Base-by-base conservation (phyloP, 345 rosid genomes). In the Salix suchowensis region DNA sequence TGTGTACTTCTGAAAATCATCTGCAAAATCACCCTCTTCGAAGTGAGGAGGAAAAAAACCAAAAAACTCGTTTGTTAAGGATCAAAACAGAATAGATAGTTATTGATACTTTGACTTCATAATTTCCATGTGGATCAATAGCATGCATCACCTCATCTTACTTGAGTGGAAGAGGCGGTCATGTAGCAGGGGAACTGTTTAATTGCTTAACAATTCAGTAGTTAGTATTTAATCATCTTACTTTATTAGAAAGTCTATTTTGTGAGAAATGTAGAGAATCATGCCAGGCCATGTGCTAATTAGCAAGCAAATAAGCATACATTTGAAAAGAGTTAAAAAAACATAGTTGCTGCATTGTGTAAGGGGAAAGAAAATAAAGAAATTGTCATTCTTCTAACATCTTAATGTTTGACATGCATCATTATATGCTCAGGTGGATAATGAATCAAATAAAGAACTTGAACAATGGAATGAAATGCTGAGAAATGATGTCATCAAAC, bases 381-480 rank as follows among this genome's bases (percentile, higher is more conserved):
- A 6, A 0, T 50, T 50, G 5, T 9, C 62, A 55, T 62, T 76
- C n/a, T 15, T 34, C 30, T 24, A 23, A 10, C 30, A 21, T 52
- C 71, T 62, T 55, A 54, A 14, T 21, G 15, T 54, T 32, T 54
- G 16, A 23, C 7, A 23, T n/a, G 62, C 14, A 32, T 54, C 36
- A 18, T 37, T 65, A 19, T 77, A 70, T 71, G 55, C 74, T 73
- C 88, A 96, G 99, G 85, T 90, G 81, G 97, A 94, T 83, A 85
- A 88, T 19, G 98, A 96, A 78, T 89, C 91, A 77, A 92, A 84
- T 84, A 94, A 87, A 86, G 99, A 96, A 80, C 80, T 96, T 82
- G 99, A 96, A 85, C 98, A 92, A 72, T 96, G 99, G 97, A 92
- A 85, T 75, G 99, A 96, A 81, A 87, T 92, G 87, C 89, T 96